Base-by-base conservation (phyloP, 208 protist species). In the Leishmania guyanensis region DNA sequence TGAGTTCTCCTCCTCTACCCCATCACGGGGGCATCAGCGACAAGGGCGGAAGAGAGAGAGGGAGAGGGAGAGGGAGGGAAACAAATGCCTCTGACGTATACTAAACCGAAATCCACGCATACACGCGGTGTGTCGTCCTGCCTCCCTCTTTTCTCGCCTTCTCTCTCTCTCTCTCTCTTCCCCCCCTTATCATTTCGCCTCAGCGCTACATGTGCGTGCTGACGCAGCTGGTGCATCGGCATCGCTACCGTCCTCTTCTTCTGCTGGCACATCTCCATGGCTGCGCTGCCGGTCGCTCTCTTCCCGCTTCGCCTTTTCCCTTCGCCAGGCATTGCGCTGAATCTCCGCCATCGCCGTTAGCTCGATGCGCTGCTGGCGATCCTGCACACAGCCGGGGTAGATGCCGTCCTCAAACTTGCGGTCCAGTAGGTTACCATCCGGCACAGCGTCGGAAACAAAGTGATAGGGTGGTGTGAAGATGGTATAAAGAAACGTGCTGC, bases 391-490 rank as follows among this genome's bases (percentile, higher is more conserved):
- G 62, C 95, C 95, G 1, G 95, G 95, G 80, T 98, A 98, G 69
- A 98, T 81, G 58, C 91, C 91, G 66, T 98, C 93, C 78, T 98
- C 95, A 74, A 96, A 96, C 85, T 92, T 94, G n/a, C 95, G 95
- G 80, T 97, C 90, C 1, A 98, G 91, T 56, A 98, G 54, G 68
- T 96, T 92, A 39, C 87, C 91, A 68, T 98, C 92, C 16, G 84
- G 78, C 8, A 97, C 88, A 62, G 76, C 68, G 77, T 95, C 90
- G 16, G 88, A 84, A n/a, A 74, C 69, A 51, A 98, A 97, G 68
- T 69, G 82, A 78, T 91, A 95, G 0, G 95, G 95, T 16, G 95
- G 95, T 20, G 91, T 95, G 83, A 95, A 98, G 79, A 90, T 85
- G 68, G 93, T 95, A 88, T 98, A 97, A 9, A 98, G 81, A 79